Conservation (phyloP, 1,284 basidiomycete species). For the Gomphus bonarii region DNA sequence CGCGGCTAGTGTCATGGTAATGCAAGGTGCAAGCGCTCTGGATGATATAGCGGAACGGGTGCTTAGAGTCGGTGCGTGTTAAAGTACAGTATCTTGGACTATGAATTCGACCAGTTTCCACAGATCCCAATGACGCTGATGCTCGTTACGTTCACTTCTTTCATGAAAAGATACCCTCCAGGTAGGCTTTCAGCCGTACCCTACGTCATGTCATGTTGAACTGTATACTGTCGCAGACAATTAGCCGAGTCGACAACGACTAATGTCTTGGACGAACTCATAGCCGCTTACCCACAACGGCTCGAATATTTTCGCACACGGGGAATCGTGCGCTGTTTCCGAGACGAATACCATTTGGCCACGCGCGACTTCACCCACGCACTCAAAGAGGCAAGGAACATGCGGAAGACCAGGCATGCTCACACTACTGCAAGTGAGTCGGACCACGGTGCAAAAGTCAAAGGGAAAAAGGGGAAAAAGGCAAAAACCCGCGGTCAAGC, state of each 20-base stretch:
- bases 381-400: conserved; percentile 59
- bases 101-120: background rate
- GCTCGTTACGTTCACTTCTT: conserved; percentile 83
- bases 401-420: conserved; percentile 47
- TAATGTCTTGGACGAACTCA: conserved; percentile 61
- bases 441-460: conserved; percentile 32
- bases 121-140: conserved; percentile 65
- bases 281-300: conserved; percentile 54
- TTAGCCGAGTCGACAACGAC: conserved; percentile 73
- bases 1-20: conserved; percentile 80
- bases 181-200: conserved; percentile 34
- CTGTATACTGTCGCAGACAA: conserved; percentile 38
- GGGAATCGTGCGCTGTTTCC: conserved; percentile 75
- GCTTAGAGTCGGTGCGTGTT: conserved; percentile 52
- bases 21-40: conserved; percentile 82
- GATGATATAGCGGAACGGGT: conserved; percentile 78
- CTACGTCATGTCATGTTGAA: conserved; percentile 3
- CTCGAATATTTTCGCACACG: conserved; percentile 75
- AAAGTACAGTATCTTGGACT: background rate
- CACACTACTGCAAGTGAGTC: conserved; percentile 34
- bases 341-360: conserved; percentile 65
- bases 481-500: conserved; percentile 46
- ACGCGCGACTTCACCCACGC: conserved; percentile 69
- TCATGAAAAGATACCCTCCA: conserved; percentile 81
- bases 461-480: conserved; percentile 20